These are phyloP conservation scores for maize (Zea mays) DNA, from an alignment of 176 grass and related monocot species.

Conservation along the genomic window Zm-B73-REFERENCE-NAM-5.0 NC_050097.1:133979001-133979500, in stretches of 20 bases:
- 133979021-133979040: not conserved
- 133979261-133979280: accelerated
- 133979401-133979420: no score
- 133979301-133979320: no score
- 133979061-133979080: not conserved
- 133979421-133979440: no score
- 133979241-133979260: not conserved
- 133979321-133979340: no score
- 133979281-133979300: no score
- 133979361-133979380: no score
- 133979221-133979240: not conserved
- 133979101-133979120: not conserved
- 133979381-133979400: no score
- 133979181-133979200: not conserved
- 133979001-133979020: not conserved
- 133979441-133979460: no score
- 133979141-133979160: not conserved
- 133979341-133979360: no score
- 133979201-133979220: not conserved
- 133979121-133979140: not conserved
- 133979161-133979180: not conserved
- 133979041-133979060: not conserved
- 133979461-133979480: no score
- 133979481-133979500: no score
- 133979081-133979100: not conserved